Percentiles rank a stretch among this genome's conserved stretches.
These are phyloP conservation scores for Schwanniomyces pseudopolymorphus DNA, from an alignment of 805 yeast genomes.

Conservation along the genomic window DNA sequence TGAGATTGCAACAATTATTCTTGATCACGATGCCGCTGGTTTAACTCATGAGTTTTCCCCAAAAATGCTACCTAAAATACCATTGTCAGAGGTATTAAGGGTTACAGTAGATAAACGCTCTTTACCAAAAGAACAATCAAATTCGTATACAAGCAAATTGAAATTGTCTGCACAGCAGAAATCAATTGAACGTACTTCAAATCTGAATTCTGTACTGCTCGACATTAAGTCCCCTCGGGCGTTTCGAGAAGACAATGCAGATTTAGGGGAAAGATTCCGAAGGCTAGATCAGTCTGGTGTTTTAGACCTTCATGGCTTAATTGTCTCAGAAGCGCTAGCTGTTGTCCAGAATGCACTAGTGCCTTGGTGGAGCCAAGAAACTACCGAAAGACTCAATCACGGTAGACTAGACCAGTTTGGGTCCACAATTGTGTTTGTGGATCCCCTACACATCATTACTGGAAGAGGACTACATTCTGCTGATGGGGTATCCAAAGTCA, in stretches of 20 bases:
- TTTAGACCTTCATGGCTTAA: constrained; percentile 60
- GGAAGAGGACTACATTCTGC: constrained; percentile 72
- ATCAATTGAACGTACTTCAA: not conserved
- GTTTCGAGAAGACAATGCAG: not conserved
- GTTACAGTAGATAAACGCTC: not conserved
- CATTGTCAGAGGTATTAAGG: constrained; percentile 1
- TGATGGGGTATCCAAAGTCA: constrained; percentile 54
- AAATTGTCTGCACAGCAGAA: not conserved
- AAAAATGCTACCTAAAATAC: not conserved
- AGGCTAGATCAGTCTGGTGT: constrained; percentile 7
- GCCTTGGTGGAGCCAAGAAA: constrained; percentile 67
- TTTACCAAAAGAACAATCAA: not conserved
- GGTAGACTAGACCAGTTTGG: constrained; percentile 37
- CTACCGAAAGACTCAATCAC: constrained; percentile 35
- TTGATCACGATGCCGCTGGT: constrained; percentile 26
- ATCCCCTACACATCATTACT: constrained; percentile 51
- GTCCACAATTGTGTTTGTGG: constrained; percentile 37
- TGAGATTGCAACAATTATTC: constrained; percentile 28
- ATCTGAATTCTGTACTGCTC: not conserved
- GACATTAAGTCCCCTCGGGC: not conserved
- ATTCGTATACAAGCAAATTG: not conserved
- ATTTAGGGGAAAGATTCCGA: constrained; percentile 1
- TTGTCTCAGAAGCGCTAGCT: constrained; percentile 46
- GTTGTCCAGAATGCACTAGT: constrained; percentile 35
- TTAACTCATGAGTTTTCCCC: constrained; percentile 20